Evolutionary conservation across 2,329 filamentous ascomycete genomes (phyloP).

Genomic region (Nemania sp.): DNA sequence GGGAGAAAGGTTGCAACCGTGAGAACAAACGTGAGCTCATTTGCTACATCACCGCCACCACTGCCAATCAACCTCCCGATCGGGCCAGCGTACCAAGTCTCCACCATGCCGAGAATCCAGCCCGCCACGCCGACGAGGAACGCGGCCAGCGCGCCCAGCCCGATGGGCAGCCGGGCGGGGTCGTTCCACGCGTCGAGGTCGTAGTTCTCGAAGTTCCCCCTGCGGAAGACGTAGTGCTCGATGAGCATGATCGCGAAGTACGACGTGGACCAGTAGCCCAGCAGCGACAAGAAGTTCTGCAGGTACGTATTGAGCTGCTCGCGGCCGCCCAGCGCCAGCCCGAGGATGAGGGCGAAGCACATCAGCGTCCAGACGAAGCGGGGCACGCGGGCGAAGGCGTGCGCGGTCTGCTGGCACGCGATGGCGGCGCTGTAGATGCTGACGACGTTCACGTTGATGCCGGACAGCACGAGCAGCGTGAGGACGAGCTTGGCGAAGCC

Average conservation of each 20-base stretch:
- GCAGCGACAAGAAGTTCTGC: conserved; percentile 52
- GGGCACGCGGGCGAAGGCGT: conserved; percentile 49
- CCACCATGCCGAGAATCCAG: conserved; percentile 60
- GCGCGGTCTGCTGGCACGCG: conserved; percentile 48
- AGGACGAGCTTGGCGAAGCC: conserved; percentile 49
- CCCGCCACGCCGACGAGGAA: conserved; percentile 49
- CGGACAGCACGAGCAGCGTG: conserved; percentile 47
- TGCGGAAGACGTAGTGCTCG: conserved; percentile 55
- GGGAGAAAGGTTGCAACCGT: conserved; percentile 53
- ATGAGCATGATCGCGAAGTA: conserved; percentile 53
- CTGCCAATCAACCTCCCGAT: conserved; percentile 50
- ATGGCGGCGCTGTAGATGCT: conserved; percentile 48
- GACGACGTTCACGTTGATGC: conserved; percentile 53
- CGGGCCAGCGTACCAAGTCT: conserved; percentile 59
- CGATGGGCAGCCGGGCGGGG: conserved; percentile 48
- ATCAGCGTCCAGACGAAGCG: conserved; percentile 54
- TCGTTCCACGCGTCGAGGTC: conserved; percentile 56
- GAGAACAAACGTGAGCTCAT: conserved; percentile 56
- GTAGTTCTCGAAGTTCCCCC: conserved; percentile 48
- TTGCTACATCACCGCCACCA: conserved; percentile 54
- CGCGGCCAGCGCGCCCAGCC: conserved; percentile 48
- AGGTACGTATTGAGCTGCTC: conserved; percentile 50
- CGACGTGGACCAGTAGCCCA: conserved; percentile 56
- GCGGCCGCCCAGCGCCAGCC: conserved; percentile 49
- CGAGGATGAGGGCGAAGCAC: conserved; percentile 50